Evolutionary conservation across 805 yeast species (phyloP), one percentile per base, ranked within the genome.

Genomic region (Cyberlindnera nakhonratchasimensis): DNA sequence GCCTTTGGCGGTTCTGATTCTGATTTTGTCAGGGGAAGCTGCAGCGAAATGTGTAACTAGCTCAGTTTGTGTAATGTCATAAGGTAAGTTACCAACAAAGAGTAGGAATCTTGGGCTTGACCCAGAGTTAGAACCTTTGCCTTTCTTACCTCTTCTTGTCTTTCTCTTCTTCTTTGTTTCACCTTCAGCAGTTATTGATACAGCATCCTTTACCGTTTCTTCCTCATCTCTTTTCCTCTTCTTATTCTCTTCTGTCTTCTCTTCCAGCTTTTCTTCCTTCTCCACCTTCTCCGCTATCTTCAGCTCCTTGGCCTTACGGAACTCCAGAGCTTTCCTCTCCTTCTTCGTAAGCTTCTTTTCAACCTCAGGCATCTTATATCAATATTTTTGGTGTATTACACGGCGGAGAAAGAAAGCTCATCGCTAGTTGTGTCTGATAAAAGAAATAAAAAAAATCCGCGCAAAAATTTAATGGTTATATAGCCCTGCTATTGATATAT

Each of bases 71-170:
- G 81, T 73, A 18, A 80, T 65, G 40, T 79, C 80, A 59, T 78
- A 86, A 3, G 97, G 96, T 42, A 93, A 68, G 56, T 90, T 89
- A 5, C 99, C 99, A 8, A 90, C 87, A 65, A 93, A 93, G 24
- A 93, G 65, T 41, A 93, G 75, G 55, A 84, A 90, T 57, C 95
- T 70, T 42, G 79, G 83, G 6, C 25, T 16, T 4, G 23, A 17
- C 14, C 78, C 82, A 48, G 58, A 53, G 42, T 28, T 40, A 34
- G 39, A 64, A 11, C 80, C 82, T 60, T 73, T 79, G 17, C 85
- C 85, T 49, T 82, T 82, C 65, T 83, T 82, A 21, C 90, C 89
- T 63, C 86, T 71, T 66, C 91, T 75, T 3, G 90, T 81, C 61
- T 84, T 82, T 51, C 91, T 69, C 61, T 79, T 83, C 69, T 82